Percentiles rank a stretch among this genome's conserved stretches.
These are phyloP conservation scores for Bocquillonia castaneifolia DNA, from an alignment of 441 rosid species.

Conservation along the genomic window DNA sequence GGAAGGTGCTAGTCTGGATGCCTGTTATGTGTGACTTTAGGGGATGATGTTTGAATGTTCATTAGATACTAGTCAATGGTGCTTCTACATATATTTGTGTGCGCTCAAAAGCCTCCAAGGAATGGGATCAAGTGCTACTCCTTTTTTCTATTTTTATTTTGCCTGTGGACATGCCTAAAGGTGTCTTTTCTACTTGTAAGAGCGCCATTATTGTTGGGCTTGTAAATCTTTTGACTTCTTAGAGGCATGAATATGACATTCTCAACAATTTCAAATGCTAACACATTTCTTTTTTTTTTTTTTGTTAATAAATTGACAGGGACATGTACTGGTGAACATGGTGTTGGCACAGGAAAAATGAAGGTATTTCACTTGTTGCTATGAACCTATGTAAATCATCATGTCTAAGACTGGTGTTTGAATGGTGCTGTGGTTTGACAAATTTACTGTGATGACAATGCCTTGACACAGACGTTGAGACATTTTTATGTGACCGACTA, in stretches of 20 bases:
- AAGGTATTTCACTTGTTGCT: constrained; percentile 49
- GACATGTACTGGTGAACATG: constrained; percentile 95
- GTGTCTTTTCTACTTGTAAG: background rate
- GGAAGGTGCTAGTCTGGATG: constrained; percentile 53
- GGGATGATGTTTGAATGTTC: background rate
- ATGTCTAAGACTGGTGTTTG: background rate
- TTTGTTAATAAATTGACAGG: constrained; percentile 39
- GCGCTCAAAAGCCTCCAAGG: too few species aligned
- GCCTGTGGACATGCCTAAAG: background rate
- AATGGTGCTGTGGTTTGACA: background rate
- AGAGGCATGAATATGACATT: background rate
- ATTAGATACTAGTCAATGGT: background rate
- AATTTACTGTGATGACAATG: background rate
- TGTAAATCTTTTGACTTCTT: background rate
- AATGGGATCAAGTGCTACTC: background rate
- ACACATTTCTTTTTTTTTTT: constrained; percentile 14
- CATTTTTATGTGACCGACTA: background rate
- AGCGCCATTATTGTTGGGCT: background rate
- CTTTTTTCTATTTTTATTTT: background rate
- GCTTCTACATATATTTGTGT: background rate
- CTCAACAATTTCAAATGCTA: constrained; percentile 14
- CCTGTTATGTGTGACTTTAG: background rate
- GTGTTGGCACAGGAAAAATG: constrained; percentile 96
- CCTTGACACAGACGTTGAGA: background rate
- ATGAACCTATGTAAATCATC: background rate